Percentiles rank a stretch among this genome's conserved stretches.
Evolutionary conservation across 306 rosid species (phyloP).

Genomic region (Vigna mungo): DNA sequence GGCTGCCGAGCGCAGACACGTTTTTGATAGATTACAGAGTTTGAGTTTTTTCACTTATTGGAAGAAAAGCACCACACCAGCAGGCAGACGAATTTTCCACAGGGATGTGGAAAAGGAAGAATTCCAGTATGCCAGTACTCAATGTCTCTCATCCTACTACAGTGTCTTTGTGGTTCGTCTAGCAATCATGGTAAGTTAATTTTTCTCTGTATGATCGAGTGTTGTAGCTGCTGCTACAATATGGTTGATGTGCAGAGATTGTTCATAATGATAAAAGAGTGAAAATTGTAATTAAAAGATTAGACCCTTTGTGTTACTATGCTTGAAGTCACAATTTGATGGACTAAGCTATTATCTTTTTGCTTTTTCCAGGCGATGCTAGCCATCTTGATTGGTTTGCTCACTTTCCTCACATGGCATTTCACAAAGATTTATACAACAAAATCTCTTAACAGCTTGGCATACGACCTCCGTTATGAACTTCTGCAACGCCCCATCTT

Average conservation of each 20-base stretch:
- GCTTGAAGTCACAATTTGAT: constrained; percentile 5
- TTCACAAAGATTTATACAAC: constrained; percentile 91
- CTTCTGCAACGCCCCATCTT: constrained; percentile 93
- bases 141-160: constrained; percentile 90
- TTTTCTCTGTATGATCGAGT: constrained; percentile 1
- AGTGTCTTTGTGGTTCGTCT: constrained; percentile 97
- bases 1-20: constrained; percentile 58
- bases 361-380: constrained; percentile 77
- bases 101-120: constrained; percentile 91
- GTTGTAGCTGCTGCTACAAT: not conserved
- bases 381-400: constrained; percentile 88
- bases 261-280: not conserved
- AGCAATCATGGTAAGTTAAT: constrained; percentile 81
- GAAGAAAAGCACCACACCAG: constrained; percentile 53
- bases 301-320: constrained; percentile 21
- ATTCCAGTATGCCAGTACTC: constrained; percentile 66
- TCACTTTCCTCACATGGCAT: constrained; percentile 96
- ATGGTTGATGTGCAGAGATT: constrained; percentile 15
- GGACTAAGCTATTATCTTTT: constrained; percentile 8
- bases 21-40: constrained; percentile 57
- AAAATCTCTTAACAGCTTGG: constrained; percentile 80
- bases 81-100: constrained; percentile 59
- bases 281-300: not conserved
- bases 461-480: constrained; percentile 91
- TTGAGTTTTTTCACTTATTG: constrained; percentile 53